phyloP scores from a whole-genome alignment of 1,284 basidiomycete genomes.

The Vanrija sp. region DNA sequence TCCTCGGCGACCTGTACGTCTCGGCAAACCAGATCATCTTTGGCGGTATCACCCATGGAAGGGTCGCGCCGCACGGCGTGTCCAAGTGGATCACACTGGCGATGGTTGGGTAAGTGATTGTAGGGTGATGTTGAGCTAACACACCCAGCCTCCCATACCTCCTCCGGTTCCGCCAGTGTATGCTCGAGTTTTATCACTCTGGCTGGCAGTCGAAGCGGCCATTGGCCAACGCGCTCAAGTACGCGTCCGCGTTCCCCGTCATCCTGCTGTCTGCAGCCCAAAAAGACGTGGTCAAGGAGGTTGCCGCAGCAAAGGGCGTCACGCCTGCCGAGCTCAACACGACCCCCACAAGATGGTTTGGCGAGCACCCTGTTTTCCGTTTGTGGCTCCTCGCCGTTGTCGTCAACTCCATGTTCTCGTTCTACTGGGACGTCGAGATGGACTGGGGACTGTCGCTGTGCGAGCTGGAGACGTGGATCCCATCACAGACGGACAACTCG shows the following conservation, averaged over 20 bases:
- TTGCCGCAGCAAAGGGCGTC: slow-evolving; percentile 55
- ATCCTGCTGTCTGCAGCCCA: slow-evolving; percentile 89
- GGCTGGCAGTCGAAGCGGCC: slow-evolving; percentile 65
- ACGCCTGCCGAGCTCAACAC: slow-evolving; percentile 41
- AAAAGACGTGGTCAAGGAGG: slow-evolving; percentile 61
- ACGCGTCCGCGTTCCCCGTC: slow-evolving; percentile 95
- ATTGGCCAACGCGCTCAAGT: slow-evolving; percentile 93
- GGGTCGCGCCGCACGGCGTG: slow-evolving; percentile 62
- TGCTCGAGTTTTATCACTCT: slow-evolving; percentile 75
- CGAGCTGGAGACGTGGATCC: slow-evolving; percentile 50
- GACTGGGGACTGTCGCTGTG: slow-evolving; percentile 93
- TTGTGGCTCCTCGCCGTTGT: slow-evolving; percentile 82
- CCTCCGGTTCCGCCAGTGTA: slow-evolving; percentile 86
- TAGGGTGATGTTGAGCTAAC: background rate
- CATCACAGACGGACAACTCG: background rate
- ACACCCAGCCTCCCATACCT: slow-evolving; percentile 74
- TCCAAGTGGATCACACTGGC: slow-evolving; percentile 70
- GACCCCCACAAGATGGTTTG: slow-evolving; percentile 61
- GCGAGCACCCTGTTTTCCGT: slow-evolving; percentile 71
- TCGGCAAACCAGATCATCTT: slow-evolving; percentile 69
- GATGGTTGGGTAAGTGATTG: slow-evolving; percentile 70
- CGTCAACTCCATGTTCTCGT: slow-evolving; percentile 89
- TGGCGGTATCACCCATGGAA: slow-evolving; percentile 64
- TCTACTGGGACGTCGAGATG: slow-evolving; percentile 99
- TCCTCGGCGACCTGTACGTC: slow-evolving; percentile 90